Conservation (phyloP, 2,329 filamentous ascomycete species). For the Lecanicillium sp. region DNA sequence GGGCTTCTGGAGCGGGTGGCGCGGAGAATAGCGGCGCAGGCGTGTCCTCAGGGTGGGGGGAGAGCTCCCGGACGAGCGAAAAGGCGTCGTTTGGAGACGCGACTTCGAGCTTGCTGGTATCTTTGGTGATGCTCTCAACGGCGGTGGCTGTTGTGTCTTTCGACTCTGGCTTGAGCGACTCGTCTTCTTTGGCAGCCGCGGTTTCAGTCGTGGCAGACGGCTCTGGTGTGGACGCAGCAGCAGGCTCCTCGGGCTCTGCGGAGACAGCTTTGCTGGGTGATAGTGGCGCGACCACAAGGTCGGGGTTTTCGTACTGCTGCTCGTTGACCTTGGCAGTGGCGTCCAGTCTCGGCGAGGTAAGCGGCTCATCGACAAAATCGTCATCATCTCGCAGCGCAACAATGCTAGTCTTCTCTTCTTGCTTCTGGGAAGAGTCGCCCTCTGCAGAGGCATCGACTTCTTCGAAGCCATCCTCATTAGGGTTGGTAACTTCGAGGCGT, state of each 20-base stretch:
- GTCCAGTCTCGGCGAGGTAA: conserved; percentile 61
- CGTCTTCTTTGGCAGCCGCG: conserved; percentile 14
- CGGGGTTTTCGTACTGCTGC: conserved; percentile 47
- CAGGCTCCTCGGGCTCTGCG: conserved; percentile 23
- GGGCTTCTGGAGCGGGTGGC: conserved; percentile 24
- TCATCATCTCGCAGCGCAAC: conserved; percentile 51
- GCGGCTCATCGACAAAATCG: conserved; percentile 72
- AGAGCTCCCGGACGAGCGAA: conserved; percentile 26
- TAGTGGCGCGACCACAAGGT: conserved; percentile 51
- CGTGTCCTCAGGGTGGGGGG: conserved; percentile 59
- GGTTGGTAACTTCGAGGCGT: conserved; percentile 73
- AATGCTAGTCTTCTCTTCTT: conserved; percentile 4
- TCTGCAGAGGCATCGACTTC: conserved; percentile 70
- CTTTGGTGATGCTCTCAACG: not conserved
- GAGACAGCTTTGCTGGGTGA: conserved; percentile 40
- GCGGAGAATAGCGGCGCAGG: conserved; percentile 55
- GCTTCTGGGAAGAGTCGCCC: conserved; percentile 49
- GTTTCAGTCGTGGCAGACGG: conserved; percentile 13
- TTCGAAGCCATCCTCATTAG: conserved; percentile 86
- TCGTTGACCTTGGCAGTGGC: conserved; percentile 52
- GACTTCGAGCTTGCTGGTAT: conserved; percentile 9
- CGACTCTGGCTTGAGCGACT: conserved; percentile 12
- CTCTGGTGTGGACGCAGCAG: conserved; percentile 16
- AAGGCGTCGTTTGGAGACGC: not conserved
- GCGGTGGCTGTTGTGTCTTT: conserved; percentile 16